Percentiles rank a stretch among this genome's conserved stretches.
Conservation (phyloP, 179 eudicot genomes). For the Gypsophila paniculata region DNA sequence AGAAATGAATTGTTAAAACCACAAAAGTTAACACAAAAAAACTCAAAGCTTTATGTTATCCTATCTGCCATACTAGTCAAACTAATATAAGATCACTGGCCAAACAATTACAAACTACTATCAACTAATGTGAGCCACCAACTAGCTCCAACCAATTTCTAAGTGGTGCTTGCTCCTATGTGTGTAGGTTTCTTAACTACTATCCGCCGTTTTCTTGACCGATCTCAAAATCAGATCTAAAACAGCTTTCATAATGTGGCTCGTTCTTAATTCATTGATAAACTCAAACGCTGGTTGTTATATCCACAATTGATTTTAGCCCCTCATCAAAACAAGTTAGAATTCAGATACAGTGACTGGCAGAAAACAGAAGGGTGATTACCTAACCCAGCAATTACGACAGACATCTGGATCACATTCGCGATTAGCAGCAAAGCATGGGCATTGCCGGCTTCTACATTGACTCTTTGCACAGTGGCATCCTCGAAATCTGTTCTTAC, state of each 20-base stretch:
- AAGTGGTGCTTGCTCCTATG: neutral
- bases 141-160: conserved; percentile 8
- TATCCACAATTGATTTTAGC: neutral
- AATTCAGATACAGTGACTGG: neutral
- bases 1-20: neutral
- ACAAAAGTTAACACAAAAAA: neutral
- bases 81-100: neutral
- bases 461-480: conserved; percentile 99
- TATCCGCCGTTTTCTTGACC: neutral
- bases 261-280: neutral
- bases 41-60: neutral
- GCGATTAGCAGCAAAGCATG: conserved; percentile 94
- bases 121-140: neutral
- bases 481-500: conserved; percentile 91
- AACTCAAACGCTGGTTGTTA: neutral
- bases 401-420: conserved; percentile 99
- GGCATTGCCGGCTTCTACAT: conserved; percentile 97
- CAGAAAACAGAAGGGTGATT: conserved; percentile 18
- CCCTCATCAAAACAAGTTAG: conserved; percentile 4
- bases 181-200: neutral
- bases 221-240: neutral
- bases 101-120: neutral
- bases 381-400: conserved; percentile 98
- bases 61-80: neutral
- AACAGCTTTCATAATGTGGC: conserved; percentile 7